Percentiles rank a stretch among this genome's conserved stretches.
These are phyloP conservation scores for Puya raimondii DNA, from an alignment of 176 grass and related monocot species.

Conservation along the genomic window DNA sequence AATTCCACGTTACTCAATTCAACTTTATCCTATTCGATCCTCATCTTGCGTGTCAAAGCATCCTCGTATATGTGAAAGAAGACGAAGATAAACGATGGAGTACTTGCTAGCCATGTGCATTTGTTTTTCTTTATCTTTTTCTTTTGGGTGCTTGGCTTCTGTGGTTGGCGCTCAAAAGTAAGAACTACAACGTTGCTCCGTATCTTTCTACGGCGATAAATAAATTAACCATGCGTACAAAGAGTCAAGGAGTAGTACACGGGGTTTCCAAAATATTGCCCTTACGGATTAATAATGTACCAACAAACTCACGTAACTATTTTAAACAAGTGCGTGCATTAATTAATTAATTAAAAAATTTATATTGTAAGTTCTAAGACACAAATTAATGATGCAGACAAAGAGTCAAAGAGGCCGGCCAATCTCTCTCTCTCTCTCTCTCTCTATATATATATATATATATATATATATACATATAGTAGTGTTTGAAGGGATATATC, in stretches of 20 bases:
- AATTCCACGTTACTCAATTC: background rate
- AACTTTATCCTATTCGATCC: background rate
- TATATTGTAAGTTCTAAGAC: too few species aligned
- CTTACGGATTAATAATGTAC: too few species aligned
- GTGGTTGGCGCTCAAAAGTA: background rate
- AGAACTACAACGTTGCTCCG: background rate
- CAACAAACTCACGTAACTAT: too few species aligned
- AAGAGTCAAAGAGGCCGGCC: too few species aligned
- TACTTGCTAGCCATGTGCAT: background rate
- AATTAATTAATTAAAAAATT: too few species aligned
- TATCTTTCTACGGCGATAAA: background rate
- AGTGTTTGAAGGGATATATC: too few species aligned
- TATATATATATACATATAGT: too few species aligned
- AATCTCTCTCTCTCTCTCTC: too few species aligned
- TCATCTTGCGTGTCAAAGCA: background rate
- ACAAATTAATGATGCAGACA: too few species aligned
- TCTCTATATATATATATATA: too few species aligned
- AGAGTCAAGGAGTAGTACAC: background rate
- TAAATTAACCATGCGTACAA: background rate
- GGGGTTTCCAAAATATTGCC: background rate
- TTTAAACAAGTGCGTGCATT: too few species aligned
- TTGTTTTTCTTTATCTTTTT: background rate
- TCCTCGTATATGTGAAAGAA: background rate
- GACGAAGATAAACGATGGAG: background rate
- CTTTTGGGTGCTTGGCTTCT: background rate